A percentile compares a stretch with the other conserved stretches of the same genome.
These are phyloP conservation scores for Jaapia argillacea DNA, from an alignment of 768 basidiomycete species.

Conservation along the genomic window DNA sequence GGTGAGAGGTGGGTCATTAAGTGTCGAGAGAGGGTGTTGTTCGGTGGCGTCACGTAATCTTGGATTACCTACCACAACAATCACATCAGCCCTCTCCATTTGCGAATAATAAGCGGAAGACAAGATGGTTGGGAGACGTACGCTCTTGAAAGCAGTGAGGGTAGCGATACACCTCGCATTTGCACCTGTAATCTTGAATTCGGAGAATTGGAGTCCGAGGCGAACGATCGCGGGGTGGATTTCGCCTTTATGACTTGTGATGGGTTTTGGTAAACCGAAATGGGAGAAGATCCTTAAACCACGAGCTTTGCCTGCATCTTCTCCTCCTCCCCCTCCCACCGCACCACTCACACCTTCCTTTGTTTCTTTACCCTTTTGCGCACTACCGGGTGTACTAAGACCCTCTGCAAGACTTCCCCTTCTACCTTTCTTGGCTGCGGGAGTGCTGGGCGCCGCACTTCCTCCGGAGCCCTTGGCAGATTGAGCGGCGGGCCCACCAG, in stretches of 20 bases:
- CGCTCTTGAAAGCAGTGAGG: slow-evolving; percentile 84
- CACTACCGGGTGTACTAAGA: background rate
- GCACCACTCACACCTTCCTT: slow-evolving; percentile 10
- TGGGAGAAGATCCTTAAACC: slow-evolving; percentile 82
- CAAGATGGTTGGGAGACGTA: slow-evolving; percentile 25
- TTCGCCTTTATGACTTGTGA: slow-evolving; percentile 58
- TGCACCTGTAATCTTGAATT: slow-evolving; percentile 88
- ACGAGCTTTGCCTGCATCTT: slow-evolving; percentile 32
- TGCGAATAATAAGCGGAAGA: no score
- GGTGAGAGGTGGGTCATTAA: slow-evolving; percentile 87
- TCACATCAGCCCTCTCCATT: background rate
- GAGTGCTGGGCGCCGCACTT: background rate
- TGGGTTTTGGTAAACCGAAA: slow-evolving; percentile 66
- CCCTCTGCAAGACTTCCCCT: background rate
- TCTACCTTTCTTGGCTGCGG: background rate
- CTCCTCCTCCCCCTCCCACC: slow-evolving; percentile 23
- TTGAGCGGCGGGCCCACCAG: background rate
- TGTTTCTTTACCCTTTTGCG: slow-evolving; percentile 5
- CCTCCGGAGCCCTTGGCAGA: background rate
- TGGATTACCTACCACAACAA: slow-evolving; percentile 61
- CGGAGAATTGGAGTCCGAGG: slow-evolving; percentile 82
- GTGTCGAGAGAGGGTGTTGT: slow-evolving; percentile 83
- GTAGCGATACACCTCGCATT: slow-evolving; percentile 95
- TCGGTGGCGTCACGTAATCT: slow-evolving; percentile 80
- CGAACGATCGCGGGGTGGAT: slow-evolving; percentile 86